Conservation (phyloP, 179 eudicot genomes). For the Drosera spatulata region DNA sequence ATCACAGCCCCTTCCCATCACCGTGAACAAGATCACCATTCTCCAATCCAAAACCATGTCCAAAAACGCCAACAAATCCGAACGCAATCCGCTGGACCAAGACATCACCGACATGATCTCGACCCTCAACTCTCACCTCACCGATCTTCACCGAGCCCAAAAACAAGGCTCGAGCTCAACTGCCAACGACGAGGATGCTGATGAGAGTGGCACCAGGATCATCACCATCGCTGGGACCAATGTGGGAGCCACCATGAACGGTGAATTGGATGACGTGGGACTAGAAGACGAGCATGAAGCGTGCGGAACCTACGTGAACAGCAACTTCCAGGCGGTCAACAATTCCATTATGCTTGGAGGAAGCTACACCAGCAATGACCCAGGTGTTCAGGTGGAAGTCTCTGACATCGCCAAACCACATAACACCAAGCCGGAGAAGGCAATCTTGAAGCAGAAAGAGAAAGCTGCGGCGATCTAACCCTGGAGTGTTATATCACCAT, state of each 20-base stretch:
- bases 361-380: slow-evolving; percentile 40
- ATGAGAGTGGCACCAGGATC: slow-evolving; percentile 17
- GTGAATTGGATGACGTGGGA: slow-evolving; percentile 19
- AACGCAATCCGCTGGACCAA: not conserved
- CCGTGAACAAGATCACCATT: not conserved
- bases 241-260: slow-evolving; percentile 40
- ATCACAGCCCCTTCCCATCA: no score
- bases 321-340: slow-evolving; percentile 48
- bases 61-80: not conserved
- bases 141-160: slow-evolving; percentile 19
- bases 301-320: slow-evolving; percentile 30
- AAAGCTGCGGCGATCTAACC: not conserved
- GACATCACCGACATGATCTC: slow-evolving; percentile 6
- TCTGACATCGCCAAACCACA: not conserved
- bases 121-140: not conserved
- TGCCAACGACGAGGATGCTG: slow-evolving; percentile 4
- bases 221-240: slow-evolving; percentile 52
- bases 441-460: not conserved
- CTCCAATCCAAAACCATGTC: not conserved
- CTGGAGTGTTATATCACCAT: no score
- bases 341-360: slow-evolving; percentile 47
- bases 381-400: slow-evolving; percentile 50
- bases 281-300: slow-evolving; percentile 10
- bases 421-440: not conserved
- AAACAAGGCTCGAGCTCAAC: slow-evolving; percentile 11